Conservation (phyloP, 345 rosid genomes). For the Euphorbia lathyris region DNA sequence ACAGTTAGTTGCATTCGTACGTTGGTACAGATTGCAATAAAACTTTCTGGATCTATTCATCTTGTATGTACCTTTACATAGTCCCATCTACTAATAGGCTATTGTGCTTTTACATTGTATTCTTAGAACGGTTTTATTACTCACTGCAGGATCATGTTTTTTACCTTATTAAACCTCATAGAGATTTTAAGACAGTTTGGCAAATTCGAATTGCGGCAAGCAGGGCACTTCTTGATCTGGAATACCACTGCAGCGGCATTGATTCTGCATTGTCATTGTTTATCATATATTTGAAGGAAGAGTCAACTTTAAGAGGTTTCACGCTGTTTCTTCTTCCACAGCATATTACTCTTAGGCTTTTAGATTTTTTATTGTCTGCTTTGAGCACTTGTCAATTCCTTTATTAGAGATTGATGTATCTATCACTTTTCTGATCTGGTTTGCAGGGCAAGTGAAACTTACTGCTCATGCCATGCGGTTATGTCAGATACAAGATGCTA, state of each 20-base stretch:
- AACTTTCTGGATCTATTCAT: slow-evolving; percentile 73
- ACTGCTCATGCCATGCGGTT: slow-evolving; percentile 69
- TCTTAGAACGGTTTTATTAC: slow-evolving; percentile 16
- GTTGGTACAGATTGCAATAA: slow-evolving; percentile 74
- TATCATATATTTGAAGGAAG: slow-evolving; percentile 65
- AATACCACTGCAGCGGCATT: slow-evolving; percentile 78
- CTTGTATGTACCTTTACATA: slow-evolving; percentile 47
- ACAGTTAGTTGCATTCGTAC: slow-evolving; percentile 90
- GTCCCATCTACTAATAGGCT: slow-evolving; percentile 2
- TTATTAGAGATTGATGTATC: background rate
- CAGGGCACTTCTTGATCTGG: slow-evolving; percentile 89
- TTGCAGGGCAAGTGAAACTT: slow-evolving; percentile 89
- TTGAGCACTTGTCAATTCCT: background rate
- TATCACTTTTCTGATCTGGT: slow-evolving; percentile 14
- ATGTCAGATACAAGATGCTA: slow-evolving; percentile 62
- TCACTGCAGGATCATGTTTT: slow-evolving; percentile 67
- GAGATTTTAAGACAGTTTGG: slow-evolving; percentile 52
- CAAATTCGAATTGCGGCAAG: slow-evolving; percentile 84
- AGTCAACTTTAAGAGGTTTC: slow-evolving; percentile 84
- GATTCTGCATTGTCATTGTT: slow-evolving; percentile 68
- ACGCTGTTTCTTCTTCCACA: background rate
- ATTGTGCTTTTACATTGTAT: slow-evolving; percentile 19
- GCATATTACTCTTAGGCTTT: background rate
- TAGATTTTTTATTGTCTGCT: background rate
- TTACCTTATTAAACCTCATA: slow-evolving; percentile 73